A percentile compares a stretch with the other conserved stretches of the same genome.
Evolutionary conservation across 176 grass and related monocot genomes (phyloP).

Genomic region (Zoysia japonica): DNA sequence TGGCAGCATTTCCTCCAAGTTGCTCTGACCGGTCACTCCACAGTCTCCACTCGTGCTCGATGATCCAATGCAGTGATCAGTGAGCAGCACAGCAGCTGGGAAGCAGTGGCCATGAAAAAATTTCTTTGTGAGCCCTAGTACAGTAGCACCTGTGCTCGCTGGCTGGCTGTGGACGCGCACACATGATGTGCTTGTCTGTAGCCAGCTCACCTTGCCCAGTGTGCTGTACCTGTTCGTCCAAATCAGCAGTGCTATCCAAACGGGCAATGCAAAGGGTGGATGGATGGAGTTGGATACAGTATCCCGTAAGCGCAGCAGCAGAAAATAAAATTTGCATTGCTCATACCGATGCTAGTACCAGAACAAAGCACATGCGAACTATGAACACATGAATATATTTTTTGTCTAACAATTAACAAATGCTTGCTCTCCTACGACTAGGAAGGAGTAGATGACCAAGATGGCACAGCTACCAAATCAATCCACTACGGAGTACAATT

Average conservation of each 20-base stretch:
- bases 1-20: neutral
- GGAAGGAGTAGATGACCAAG: neutral
- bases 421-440: neutral
- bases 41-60: neutral
- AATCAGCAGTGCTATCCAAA: neutral
- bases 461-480: neutral
- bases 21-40: constrained; percentile 1
- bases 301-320: neutral
- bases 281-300: neutral
- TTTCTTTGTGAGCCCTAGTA: no score
- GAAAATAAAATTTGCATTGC: neutral
- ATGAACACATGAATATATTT: neutral
- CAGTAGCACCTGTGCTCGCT: neutral
- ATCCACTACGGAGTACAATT: neutral
- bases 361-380: neutral
- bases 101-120: neutral
- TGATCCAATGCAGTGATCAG: neutral
- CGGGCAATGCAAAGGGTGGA: neutral
- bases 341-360: no score
- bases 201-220: neutral
- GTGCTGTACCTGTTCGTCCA: neutral
- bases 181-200: constrained; percentile 7
- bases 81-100: neutral
- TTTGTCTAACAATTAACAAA: neutral
- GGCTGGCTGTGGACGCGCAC: neutral